Base-by-base conservation (phyloP, 805 yeast species). In the Candida quercuum region DNA sequence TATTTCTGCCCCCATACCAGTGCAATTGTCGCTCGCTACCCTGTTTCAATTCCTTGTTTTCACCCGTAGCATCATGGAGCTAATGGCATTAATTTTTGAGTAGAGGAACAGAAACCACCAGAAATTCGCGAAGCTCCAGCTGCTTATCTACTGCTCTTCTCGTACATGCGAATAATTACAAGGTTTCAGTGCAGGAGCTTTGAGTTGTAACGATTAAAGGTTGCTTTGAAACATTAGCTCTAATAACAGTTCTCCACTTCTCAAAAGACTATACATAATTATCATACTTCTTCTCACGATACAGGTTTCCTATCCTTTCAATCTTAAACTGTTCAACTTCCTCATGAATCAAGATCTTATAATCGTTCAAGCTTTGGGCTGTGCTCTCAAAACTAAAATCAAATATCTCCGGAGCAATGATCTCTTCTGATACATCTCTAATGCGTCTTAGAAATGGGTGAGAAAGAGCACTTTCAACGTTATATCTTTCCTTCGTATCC, bases 1-100 rank as follows among this genome's bases (percentile, higher is more conserved):
- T 42, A 91, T 64, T 55, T 84, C 85, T 12, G 86, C 86, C 13
- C 96, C 97, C 97, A 89, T 88, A 29, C 3, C 17, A 20, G 14
- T 26, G 28, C 22, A 19, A 20, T 14, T 32, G 23, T 18, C 7
- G 21, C 23, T 22, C 16, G 13, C n/a, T 16, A 16, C 7, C 14
- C n/a, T n/a, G n/a, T n/a, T n/a, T n/a, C n/a, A n/a, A n/a, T n/a
- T n/a, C n/a, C n/a, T n/a, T n/a, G n/a, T n/a, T n/a, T 7, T 4
- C 13, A 15, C 15, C n/a, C 17, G 17, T 7, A 12, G 3, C 20
- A 15, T 16, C 21, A 28, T n/a, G n/a, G n/a, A n/a, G n/a, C n/a
- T n/a, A n/a, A n/a, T n/a, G n/a, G n/a, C n/a, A n/a, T n/a, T n/a
- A n/a, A n/a, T n/a, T n/a, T 28, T 28, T 28, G 15, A 10, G 31